phyloP scores from a whole-genome alignment of 139 green algal species.

The Haematococcus sp. region DNA sequence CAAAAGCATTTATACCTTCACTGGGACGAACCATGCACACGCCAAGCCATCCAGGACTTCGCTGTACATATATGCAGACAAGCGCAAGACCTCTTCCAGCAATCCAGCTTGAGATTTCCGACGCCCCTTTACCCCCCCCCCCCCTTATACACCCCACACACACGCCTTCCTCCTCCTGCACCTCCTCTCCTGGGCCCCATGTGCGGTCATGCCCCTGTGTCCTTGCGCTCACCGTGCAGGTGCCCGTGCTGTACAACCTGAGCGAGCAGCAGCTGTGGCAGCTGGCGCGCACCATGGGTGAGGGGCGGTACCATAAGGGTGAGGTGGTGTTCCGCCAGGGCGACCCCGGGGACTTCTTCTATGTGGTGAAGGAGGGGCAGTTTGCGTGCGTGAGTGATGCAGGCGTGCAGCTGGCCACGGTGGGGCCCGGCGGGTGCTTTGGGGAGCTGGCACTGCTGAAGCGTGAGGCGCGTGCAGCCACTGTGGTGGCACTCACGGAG shows the following conservation, averaged over 20 bases:
- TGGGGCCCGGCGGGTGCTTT: slow-evolving; percentile 82
- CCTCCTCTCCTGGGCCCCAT: too few relatives aligned
- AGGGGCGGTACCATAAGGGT: slow-evolving; percentile 25
- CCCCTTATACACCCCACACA: too few relatives aligned
- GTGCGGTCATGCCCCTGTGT: too few relatives aligned
- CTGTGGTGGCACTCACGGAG: slow-evolving; percentile 54
- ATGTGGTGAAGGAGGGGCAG: slow-evolving; percentile 77
- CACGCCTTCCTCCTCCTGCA: too few relatives aligned
- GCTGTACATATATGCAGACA: too few relatives aligned
- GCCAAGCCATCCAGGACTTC: too few relatives aligned
- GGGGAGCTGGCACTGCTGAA: slow-evolving; percentile 85
- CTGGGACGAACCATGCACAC: too few relatives aligned
- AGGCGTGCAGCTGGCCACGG: slow-evolving; percentile 37
- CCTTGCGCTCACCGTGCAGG: slow-evolving; percentile 24
- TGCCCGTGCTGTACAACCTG: slow-evolving; percentile 75
- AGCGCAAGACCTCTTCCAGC: too few relatives aligned
- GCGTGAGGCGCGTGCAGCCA: slow-evolving; percentile 65
- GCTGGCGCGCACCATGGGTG: slow-evolving; percentile 60
- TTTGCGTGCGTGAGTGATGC: slow-evolving; percentile 56
- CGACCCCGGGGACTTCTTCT: slow-evolving; percentile 78
- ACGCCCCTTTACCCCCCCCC: too few relatives aligned
- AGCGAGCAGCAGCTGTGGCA: slow-evolving; percentile 76
- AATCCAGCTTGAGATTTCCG: too few relatives aligned
- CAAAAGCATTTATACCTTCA: too few relatives aligned
- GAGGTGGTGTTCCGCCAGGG: slow-evolving; percentile 66